Conservation (phyloP, 202 grass and related monocot species). For the Cymbopogon flexuosus region DNA sequence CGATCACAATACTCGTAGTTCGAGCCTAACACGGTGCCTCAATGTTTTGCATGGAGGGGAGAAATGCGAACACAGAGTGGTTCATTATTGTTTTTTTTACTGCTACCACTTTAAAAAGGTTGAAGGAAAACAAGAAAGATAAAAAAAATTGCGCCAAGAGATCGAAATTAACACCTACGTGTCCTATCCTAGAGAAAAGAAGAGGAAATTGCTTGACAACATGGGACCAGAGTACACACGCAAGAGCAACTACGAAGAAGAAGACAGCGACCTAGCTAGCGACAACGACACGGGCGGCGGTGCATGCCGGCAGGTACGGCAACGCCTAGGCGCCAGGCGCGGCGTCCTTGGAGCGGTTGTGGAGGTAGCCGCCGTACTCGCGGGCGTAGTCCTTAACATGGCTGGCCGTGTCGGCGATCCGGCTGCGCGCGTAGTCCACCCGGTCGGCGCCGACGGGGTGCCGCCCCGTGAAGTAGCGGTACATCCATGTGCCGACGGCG, state of each 20-base stretch:
- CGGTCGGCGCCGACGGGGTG: constrained; percentile 72
- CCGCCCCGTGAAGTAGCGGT: constrained; percentile 72
- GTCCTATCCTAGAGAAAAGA: background rate
- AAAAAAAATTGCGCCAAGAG: background rate
- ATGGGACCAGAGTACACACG: background rate
- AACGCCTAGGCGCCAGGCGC: constrained; percentile 59
- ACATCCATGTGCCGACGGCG: constrained; percentile 63
- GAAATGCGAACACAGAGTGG: no score
- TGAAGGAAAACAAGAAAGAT: background rate
- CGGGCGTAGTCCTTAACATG: constrained; percentile 81
- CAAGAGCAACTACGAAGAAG: background rate
- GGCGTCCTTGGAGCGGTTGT: constrained; percentile 71
- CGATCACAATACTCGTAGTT: no score
- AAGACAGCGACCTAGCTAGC: background rate
- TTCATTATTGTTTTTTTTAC: no score
- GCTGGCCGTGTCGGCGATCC: constrained; percentile 59
- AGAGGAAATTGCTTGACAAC: background rate
- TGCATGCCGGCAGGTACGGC: background rate
- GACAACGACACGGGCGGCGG: background rate
- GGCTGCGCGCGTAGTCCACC: constrained; percentile 81
- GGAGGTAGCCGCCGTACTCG: constrained; percentile 74
- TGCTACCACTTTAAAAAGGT: no score
- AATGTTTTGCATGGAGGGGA: no score
- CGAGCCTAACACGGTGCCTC: no score
- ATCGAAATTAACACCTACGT: background rate